Conservation (phyloP, 2,329 filamentous ascomycete species). For the Neofusicoccum sp. region DNA sequence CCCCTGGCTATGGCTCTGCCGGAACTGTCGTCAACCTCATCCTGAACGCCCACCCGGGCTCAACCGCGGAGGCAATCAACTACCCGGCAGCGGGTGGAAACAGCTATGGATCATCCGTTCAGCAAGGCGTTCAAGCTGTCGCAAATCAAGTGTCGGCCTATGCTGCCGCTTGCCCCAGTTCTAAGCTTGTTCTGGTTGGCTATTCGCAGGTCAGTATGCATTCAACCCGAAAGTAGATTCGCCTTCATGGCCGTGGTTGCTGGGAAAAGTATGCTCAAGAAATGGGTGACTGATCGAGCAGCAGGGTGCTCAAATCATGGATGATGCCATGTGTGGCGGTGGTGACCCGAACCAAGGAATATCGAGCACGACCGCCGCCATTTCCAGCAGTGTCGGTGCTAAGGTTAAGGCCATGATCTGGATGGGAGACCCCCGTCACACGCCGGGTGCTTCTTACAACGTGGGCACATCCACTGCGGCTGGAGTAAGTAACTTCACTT, state of each 20-base stretch:
- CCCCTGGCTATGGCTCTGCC: constrained; percentile 36
- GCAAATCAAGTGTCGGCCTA: background rate
- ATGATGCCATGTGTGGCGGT: constrained; percentile 7
- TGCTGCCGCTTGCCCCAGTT: constrained; percentile 59
- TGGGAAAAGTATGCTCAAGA: background rate
- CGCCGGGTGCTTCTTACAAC: constrained; percentile 7
- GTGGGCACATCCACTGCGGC: constrained; percentile 30
- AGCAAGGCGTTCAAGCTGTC: background rate
- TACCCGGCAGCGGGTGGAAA: constrained; percentile 33
- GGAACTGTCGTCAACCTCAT: constrained; percentile 27
- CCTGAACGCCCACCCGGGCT: constrained; percentile 1
- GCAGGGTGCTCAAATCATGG: constrained; percentile 7
- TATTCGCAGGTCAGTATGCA: constrained; percentile 57
- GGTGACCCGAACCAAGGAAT: constrained; percentile 2
- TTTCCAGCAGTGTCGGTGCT: constrained; percentile 14
- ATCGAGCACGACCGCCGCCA: background rate
- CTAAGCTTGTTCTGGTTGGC: constrained; percentile 62
- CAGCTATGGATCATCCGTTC: background rate
- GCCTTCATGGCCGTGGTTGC: background rate
- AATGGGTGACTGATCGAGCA: background rate
- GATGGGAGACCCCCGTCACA: constrained; percentile 13
- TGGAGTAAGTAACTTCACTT: background rate
- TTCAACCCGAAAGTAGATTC: background rate
- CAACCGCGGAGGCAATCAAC: constrained; percentile 1
- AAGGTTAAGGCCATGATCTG: constrained; percentile 25